Evolutionary conservation across 2,329 filamentous ascomycete species (phyloP).

Genomic region (Clathrospora elynae): DNA sequence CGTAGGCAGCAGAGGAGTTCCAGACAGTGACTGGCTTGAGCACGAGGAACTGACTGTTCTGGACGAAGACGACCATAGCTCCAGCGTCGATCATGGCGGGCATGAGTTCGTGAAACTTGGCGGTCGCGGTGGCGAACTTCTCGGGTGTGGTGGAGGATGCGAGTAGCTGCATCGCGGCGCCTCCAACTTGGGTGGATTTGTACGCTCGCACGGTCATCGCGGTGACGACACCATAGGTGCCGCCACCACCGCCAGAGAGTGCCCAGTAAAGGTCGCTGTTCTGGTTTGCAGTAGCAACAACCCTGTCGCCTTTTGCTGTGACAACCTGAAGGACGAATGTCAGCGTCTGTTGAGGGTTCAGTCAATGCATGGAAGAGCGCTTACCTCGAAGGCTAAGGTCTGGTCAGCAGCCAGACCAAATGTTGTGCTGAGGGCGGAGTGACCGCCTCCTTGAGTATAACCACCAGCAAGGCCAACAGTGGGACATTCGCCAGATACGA

Average conservation of each 20-base stretch:
- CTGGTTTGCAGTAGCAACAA: constrained; percentile 35
- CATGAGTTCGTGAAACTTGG: constrained; percentile 21
- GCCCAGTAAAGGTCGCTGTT: constrained; percentile 48
- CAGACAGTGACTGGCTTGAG: constrained; percentile 11
- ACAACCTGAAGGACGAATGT: constrained; percentile 38
- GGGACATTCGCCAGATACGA: constrained; percentile 39
- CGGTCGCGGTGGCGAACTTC: constrained; percentile 18
- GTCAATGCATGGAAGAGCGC: too few relatives aligned
- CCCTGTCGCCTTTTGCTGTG: constrained; percentile 35
- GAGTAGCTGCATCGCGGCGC: constrained; percentile 28
- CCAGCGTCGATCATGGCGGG: constrained; percentile 30
- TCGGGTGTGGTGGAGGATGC: constrained; percentile 22
- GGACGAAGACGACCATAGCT: constrained; percentile 25
- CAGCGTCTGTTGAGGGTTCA: too few relatives aligned
- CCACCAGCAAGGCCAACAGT: constrained; percentile 45
- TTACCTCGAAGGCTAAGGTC: constrained; percentile 36
- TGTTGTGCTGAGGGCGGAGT: constrained; percentile 26
- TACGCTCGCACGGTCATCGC: constrained; percentile 39
- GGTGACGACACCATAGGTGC: constrained; percentile 40
- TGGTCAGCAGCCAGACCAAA: constrained; percentile 42
- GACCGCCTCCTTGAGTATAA: constrained; percentile 40
- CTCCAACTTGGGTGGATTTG: constrained; percentile 24
- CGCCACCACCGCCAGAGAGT: constrained; percentile 39
- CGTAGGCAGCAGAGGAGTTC: constrained; percentile 17
- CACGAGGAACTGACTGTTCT: constrained; percentile 17